Conservation (phyloP, 1,284 basidiomycete species). For the Ustilago sp. region DNA sequence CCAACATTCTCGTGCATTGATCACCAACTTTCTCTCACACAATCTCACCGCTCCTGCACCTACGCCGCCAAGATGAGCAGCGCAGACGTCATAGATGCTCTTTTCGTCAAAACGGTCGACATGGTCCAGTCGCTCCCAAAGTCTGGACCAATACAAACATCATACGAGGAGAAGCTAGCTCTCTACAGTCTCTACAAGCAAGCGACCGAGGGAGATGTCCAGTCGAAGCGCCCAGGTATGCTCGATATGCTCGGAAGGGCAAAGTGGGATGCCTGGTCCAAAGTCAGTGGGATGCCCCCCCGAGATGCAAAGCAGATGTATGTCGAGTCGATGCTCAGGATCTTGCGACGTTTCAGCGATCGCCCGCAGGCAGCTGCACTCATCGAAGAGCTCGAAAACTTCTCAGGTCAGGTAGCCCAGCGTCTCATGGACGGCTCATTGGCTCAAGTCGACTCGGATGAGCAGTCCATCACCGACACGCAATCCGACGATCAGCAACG, state of each 20-base stretch:
- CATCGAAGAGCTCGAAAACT: conserved; percentile 85
- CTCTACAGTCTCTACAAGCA: conserved; percentile 77
- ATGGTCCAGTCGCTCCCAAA: conserved; percentile 91
- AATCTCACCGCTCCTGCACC: not conserved
- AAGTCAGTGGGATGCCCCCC: conserved; percentile 82
- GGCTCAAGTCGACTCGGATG: conserved; percentile 43
- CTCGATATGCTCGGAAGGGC: conserved; percentile 93
- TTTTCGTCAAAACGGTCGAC: conserved; percentile 93
- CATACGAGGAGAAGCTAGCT: conserved; percentile 93
- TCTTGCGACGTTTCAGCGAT: conserved; percentile 83
- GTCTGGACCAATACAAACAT: conserved; percentile 93
- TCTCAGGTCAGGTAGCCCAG: conserved; percentile 78
- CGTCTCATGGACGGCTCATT: conserved; percentile 72
- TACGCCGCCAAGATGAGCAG: conserved; percentile 59
- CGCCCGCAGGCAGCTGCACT: conserved; percentile 81
- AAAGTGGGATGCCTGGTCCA: conserved; percentile 97
- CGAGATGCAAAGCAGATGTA: conserved; percentile 90
- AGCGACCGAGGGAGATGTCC: conserved; percentile 88
- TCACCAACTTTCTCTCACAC: not conserved
- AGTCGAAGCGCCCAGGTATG: conserved; percentile 82
- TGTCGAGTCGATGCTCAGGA: conserved; percentile 86
- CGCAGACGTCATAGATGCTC: conserved; percentile 70
- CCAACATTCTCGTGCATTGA: not conserved
- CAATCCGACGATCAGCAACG: conserved; percentile 43
- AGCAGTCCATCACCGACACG: conserved; percentile 34